These are phyloP conservation scores for Cucurbita ficifolia DNA, from an alignment of 306 rosid genomes.

Conservation along the genomic window DNA sequence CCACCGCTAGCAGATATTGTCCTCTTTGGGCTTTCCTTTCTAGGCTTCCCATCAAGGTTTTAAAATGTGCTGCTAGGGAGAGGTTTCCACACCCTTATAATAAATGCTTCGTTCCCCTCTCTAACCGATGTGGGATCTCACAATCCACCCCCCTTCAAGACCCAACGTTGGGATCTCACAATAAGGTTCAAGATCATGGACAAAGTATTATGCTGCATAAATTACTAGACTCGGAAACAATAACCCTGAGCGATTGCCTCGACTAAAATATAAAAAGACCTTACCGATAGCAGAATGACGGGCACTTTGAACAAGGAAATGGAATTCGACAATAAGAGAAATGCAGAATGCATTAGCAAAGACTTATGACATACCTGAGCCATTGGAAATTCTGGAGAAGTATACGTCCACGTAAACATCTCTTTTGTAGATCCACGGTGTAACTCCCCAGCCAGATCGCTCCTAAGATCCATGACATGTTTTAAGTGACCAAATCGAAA, in stretches of 20 bases:
- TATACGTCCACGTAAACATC: slow-evolving; percentile 58
- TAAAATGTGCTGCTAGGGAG: too few relatives aligned
- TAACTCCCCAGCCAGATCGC: neutral
- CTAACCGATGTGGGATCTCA: too few relatives aligned
- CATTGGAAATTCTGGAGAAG: slow-evolving; percentile 74
- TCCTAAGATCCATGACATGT: slow-evolving; percentile 10
- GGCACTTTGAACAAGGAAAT: neutral
- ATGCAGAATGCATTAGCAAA: neutral
- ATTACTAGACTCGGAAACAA: neutral
- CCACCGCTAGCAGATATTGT: too few relatives aligned
- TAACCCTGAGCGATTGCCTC: neutral
- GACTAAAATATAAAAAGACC: neutral
- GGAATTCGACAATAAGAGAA: neutral
- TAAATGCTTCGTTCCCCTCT: too few relatives aligned
- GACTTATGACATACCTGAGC: slow-evolving; percentile 31
- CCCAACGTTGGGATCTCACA: too few relatives aligned
- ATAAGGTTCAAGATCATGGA: neutral
- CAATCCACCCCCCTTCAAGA: too few relatives aligned
- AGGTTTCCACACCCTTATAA: too few relatives aligned
- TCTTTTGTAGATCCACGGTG: slow-evolving; percentile 20
- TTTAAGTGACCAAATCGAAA: slow-evolving; percentile 58
- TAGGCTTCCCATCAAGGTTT: too few relatives aligned
- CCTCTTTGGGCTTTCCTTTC: too few relatives aligned
- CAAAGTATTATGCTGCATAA: neutral
- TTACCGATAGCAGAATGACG: neutral